phyloP scores from a whole-genome alignment of 2,329 filamentous ascomycete species.

The Botryotinia narcissicola region DNA sequence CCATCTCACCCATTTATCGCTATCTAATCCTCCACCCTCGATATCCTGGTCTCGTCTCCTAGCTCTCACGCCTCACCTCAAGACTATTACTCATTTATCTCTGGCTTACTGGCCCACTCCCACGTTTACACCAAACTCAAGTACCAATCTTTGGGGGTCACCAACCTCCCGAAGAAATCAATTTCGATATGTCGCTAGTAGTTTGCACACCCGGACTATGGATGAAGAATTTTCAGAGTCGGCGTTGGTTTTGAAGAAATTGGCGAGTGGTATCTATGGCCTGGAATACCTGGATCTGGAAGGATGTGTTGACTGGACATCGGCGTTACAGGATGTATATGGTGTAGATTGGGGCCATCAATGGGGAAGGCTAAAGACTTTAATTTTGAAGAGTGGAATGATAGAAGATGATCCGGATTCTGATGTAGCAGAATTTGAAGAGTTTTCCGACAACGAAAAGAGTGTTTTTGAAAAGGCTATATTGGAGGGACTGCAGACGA shows the following conservation, averaged over 20 bases:
- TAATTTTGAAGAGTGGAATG: conserved; percentile 17
- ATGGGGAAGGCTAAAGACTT: conserved; percentile 29
- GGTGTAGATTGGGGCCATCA: conserved; percentile 33
- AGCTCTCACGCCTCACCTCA: conserved; percentile 50
- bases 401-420: neutral
- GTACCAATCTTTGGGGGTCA: conserved; percentile 47
- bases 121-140: conserved; percentile 54
- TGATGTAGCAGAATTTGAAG: neutral
- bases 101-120: conserved; percentile 63
- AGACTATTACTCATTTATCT: conserved; percentile 57
- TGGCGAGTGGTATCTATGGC: conserved; percentile 54
- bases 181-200: conserved; percentile 55
- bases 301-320: conserved; percentile 55
- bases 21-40: conserved; percentile 44
- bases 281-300: conserved; percentile 62
- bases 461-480: neutral
- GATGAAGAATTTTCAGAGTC: conserved; percentile 61
- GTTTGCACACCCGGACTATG: conserved; percentile 55
- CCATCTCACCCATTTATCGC: conserved; percentile 59
- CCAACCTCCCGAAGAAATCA: conserved; percentile 39
- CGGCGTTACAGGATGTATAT: conserved; percentile 11
- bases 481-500: neutral
- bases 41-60: conserved; percentile 61
- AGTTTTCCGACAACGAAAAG: neutral
- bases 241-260: conserved; percentile 52